Percentiles rank a stretch among this genome's conserved stretches.
Conservation (phyloP, 495 filamentous ascomycete genomes). For the Tetracladium marchalianum region DNA sequence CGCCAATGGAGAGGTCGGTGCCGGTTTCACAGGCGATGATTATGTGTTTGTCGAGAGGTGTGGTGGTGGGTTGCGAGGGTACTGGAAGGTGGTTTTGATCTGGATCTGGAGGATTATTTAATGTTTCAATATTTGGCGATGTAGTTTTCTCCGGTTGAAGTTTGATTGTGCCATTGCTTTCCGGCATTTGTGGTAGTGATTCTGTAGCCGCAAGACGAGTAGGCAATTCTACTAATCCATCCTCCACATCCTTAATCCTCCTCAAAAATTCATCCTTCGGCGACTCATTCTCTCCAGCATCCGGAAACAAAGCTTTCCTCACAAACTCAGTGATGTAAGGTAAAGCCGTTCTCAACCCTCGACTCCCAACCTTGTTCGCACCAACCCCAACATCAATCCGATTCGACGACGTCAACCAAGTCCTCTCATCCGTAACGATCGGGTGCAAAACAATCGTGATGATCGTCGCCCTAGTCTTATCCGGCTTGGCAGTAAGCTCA, state of each 20-base stretch:
- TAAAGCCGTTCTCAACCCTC: constrained; percentile 60
- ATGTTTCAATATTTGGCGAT: constrained; percentile 2
- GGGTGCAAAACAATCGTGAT: constrained; percentile 22
- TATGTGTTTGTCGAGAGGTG: constrained; percentile 22
- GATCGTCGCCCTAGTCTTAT: background rate
- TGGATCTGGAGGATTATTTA: constrained; percentile 10
- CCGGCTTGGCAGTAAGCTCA: constrained; percentile 4
- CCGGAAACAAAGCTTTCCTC: constrained; percentile 9
- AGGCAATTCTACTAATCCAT: background rate
- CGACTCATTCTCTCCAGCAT: background rate
- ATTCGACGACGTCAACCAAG: constrained; percentile 25
- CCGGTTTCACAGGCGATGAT: constrained; percentile 53
- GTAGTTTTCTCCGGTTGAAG: background rate
- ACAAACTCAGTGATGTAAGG: constrained; percentile 39
- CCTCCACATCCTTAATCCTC: background rate
- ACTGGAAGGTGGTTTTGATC: constrained; percentile 1
- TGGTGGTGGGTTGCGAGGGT: too few relatives aligned
- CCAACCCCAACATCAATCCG: constrained; percentile 55
- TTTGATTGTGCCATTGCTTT: too few relatives aligned
- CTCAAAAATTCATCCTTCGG: background rate
- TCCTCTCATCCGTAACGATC: constrained; percentile 19
- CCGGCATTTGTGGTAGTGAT: background rate
- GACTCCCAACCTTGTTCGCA: constrained; percentile 60
- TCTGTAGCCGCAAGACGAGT: too few relatives aligned
- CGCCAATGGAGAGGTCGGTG: constrained; percentile 54